Conservation (phyloP, 306 rosid species). For the Bauhinia variegata region DNA sequence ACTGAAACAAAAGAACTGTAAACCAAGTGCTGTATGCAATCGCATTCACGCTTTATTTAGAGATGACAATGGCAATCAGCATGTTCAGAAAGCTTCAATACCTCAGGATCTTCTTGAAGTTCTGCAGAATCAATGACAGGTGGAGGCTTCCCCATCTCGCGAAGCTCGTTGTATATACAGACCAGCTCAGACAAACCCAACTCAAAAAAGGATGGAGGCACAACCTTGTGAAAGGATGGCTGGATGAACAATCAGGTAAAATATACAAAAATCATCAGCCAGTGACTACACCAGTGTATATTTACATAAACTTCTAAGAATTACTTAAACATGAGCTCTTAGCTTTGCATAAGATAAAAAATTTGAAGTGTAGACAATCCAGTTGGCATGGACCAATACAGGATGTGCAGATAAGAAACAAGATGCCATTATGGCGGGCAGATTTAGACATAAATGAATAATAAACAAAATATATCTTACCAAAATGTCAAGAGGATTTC, state of each 20-base stretch:
- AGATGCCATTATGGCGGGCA: conserved; percentile 7
- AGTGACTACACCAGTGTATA: conserved; percentile 1
- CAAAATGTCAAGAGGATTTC: conserved; percentile 83
- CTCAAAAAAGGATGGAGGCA: conserved; percentile 68
- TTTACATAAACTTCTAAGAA: conserved; percentile 19
- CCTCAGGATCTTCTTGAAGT: conserved; percentile 75
- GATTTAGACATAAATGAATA: conserved; percentile 18
- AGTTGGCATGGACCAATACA: conserved; percentile 9
- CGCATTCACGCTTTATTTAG: conserved; percentile 25
- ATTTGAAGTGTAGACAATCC: conserved; percentile 2
- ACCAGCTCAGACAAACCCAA: conserved; percentile 74
- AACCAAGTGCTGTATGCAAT: conserved; percentile 11
- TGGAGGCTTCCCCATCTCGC: conserved; percentile 65
- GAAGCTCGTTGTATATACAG: conserved; percentile 64
- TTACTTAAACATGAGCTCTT: neutral
- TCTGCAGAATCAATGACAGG: conserved; percentile 73
- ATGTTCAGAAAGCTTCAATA: conserved; percentile 35
- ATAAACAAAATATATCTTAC: conserved; percentile 41
- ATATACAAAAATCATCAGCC: conserved; percentile 26
- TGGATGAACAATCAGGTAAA: conserved; percentile 37
- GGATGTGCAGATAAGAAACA: conserved; percentile 5
- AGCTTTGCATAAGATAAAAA: neutral
- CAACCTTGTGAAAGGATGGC: conserved; percentile 82
- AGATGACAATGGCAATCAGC: conserved; percentile 18
- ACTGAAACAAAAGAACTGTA: neutral